A percentile compares a stretch with the other conserved stretches of the same genome.
Evolutionary conservation across 2,329 filamentous ascomycete species (phyloP).

Genomic region (Chrysosporium keratinophilum): DNA sequence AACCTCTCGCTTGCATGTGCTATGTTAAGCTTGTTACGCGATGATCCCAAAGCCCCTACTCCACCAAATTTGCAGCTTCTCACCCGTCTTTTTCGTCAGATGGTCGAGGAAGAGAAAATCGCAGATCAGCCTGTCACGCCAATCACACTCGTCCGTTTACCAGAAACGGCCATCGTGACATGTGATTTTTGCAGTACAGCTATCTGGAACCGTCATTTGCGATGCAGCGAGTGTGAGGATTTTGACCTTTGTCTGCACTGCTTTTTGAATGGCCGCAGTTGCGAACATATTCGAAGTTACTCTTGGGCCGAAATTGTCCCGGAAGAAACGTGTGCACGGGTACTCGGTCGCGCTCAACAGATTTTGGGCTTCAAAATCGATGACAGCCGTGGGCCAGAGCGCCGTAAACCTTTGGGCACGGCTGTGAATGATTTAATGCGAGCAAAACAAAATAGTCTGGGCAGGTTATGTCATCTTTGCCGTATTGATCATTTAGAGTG

Average conservation of each 20-base stretch:
- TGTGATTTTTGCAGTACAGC: constrained; percentile 31
- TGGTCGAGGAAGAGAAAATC: constrained; percentile 27
- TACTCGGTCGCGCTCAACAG: constrained; percentile 21
- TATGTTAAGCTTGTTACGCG: constrained; percentile 25
- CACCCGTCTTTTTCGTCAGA: constrained; percentile 23
- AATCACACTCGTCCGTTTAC: constrained; percentile 24
- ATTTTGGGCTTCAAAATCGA: constrained; percentile 16
- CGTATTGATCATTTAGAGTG: constrained; percentile 28
- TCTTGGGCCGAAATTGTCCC: constrained; percentile 28
- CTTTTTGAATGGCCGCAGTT: constrained; percentile 29
- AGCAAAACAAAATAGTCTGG: constrained; percentile 19
- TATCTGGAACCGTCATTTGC: constrained; percentile 32
- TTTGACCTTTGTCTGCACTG: constrained; percentile 30
- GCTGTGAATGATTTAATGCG: constrained; percentile 25
- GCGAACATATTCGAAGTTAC: constrained; percentile 27
- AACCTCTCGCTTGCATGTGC: constrained; percentile 25
- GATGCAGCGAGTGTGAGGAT: constrained; percentile 29
- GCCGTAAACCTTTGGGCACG: constrained; percentile 22
- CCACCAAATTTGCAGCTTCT: constrained; percentile 24
- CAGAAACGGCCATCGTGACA: constrained; percentile 26
- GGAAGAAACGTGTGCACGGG: constrained; percentile 21
- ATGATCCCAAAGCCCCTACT: constrained; percentile 14
- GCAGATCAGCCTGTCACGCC: constrained; percentile 18
- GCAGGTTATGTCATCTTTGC: constrained; percentile 28
- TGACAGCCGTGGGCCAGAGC: constrained; percentile 6